Base-by-base conservation (phyloP, 2,329 filamentous ascomycete species). In the Shiraia bambusicola region DNA sequence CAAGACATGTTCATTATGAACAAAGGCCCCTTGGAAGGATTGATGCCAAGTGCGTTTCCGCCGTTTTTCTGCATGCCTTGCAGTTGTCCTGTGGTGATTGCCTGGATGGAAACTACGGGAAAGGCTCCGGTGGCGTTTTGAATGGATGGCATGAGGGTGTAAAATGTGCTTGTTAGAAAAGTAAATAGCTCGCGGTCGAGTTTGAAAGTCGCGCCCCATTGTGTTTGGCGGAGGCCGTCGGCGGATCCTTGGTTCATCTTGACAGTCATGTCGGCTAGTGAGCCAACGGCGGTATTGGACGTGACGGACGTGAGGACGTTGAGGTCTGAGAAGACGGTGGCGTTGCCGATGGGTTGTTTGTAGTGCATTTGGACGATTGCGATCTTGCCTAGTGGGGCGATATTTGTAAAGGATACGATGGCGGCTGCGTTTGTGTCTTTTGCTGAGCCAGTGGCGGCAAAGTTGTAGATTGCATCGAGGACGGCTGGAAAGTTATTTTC, bases 1-100 rank as follows among this genome's bases (percentile, higher is more conserved):
- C 41, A 42, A 11, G 45, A 52, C 42, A 58, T 49, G 28, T 51
- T 53, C 50, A 60, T 42, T 12, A 62, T 14, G 25, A 59, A 50
- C 15, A 49, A 50, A 6, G 56, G 56, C 0, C 57, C 51, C 6
- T 45, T 38, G 14, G 42, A 33, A 4, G 52, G n/a, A 16, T 45
- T 28, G 10, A 65, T 50, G n/a, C 60, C 62, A 10, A 65, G 52
- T 13, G 58, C 47, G 33, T 66, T 63, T 2, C 62, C 61, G 28
- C 54, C 57, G 29, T 56, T 56, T 38, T 56, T 52, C 17, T 49
- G 34, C 61, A 64, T 64, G 29, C 49, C 40, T 17, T 41, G 28
- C 4, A 63, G 35, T 27, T 53, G 50, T 11, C 50, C 50, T 16
- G 40, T 42, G 2, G 57, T 61, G 30, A 65, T 58, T 19, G 53